Percentiles rank a stretch among this genome's conserved stretches.
phyloP scores from a whole-genome alignment of 129 eudicot genomes.

The Escallonia rubra region DNA sequence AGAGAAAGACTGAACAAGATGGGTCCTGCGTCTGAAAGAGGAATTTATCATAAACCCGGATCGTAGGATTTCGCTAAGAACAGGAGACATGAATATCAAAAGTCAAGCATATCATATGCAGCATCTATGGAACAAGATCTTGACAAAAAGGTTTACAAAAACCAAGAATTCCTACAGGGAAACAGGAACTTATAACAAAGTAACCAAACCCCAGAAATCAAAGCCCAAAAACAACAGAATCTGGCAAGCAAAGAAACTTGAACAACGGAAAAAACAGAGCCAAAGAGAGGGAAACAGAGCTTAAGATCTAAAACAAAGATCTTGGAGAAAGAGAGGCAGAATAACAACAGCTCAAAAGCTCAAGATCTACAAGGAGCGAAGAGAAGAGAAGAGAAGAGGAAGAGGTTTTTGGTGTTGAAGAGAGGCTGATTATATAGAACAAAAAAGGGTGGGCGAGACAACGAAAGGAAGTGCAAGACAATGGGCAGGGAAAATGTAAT shows the following conservation, averaged over 20 bases:
- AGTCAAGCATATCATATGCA: conserved; percentile 18
- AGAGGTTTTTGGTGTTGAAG: conserved; percentile 13
- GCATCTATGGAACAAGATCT: conserved; percentile 2
- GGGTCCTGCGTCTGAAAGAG: conserved; percentile 58
- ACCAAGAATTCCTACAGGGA: neutral
- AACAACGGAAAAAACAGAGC: neutral
- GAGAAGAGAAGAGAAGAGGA: conserved; percentile 21
- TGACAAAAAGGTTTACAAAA: too few species aligned
- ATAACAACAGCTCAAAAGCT: neutral
- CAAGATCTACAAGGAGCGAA: neutral
- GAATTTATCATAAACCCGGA: conserved; percentile 68
- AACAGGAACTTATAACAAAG: neutral
- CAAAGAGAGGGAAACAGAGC: neutral
- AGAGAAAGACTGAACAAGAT: conserved; percentile 85
- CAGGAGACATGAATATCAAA: conserved; percentile 51
- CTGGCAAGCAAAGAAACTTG: neutral
- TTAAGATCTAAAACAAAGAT: neutral
- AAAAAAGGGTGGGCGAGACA: conserved; percentile 18
- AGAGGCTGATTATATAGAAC: conserved; percentile 19
- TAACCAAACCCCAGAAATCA: neutral
- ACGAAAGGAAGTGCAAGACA: neutral
- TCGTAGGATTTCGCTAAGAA: conserved; percentile 46
- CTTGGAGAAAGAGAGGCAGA: conserved; percentile 1
- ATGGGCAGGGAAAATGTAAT: neutral
- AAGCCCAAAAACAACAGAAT: conserved; percentile 2